Base-by-base conservation (phyloP, 2,329 filamentous ascomycete species). In the Fusarium cicatricum region DNA sequence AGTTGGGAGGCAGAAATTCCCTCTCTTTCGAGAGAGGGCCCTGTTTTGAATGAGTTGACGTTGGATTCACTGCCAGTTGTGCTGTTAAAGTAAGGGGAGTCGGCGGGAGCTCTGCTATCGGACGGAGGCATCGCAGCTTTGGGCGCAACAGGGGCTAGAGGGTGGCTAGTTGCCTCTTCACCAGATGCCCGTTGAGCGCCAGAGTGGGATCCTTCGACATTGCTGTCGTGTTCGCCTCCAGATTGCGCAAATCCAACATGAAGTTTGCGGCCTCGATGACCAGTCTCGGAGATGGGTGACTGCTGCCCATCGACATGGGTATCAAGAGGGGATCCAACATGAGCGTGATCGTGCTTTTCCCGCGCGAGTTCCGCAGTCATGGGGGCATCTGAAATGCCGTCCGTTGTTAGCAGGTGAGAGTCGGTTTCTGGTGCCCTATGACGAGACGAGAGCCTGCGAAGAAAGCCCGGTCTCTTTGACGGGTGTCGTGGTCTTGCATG, bases 211-310 rank as follows among this genome's bases (percentile, higher is more conserved):
- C 17, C 26, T 15, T n/a, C 21, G 5, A 11, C 16, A 12, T 38
- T 12, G 14, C 21, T 23, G 4, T 23, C 21, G 21, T 23, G 21
- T 23, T 23, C 21, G 21, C 4, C 19, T n/a, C 64, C 54, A 7
- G 52, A 39, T 46, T 68, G 65, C 6, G 79, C 80, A 69, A 89
- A 88, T 4, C 83, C 85, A 31, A 89, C 84, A 63, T 85, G 85
- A 8, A 78, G 74, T 37, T 76, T 77, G 43, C 66, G 72, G 10
- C 67, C 59, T 26, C 64, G 67, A 32, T 64, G 52, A 14, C 29
- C 36, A 15, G 46, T 6, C 29, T 12, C 40, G 19, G 41, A 39
- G 23, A 2, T 36, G 11, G 50, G 48, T 5, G 51, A 51, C 14
- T 45, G 39, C 19, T 21, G 32, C 39, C 46, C 55, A 43, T 64